Percentiles rank a stretch among this genome's conserved stretches.
phyloP scores from a whole-genome alignment of 225 moss, liverwort and hornwort genomes.

The Sphagnum contortum region DNA sequence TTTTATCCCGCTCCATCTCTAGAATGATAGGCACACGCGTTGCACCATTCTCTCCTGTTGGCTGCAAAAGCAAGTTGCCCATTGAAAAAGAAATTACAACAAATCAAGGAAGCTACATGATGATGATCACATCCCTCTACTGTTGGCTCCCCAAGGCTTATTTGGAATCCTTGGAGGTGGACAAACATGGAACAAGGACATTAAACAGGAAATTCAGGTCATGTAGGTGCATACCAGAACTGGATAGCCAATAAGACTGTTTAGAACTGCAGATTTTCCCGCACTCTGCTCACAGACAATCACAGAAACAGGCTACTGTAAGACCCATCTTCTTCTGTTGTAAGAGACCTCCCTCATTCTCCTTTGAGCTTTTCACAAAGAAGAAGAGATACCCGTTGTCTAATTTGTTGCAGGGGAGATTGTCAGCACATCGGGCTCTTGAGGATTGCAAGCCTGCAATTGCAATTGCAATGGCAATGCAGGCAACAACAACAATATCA shows the following conservation, averaged over 20 bases:
- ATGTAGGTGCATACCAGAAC: slow-evolving; percentile 53
- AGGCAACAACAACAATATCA: not conserved
- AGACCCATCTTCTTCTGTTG: not conserved
- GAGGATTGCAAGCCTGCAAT: too few species aligned
- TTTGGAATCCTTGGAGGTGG: not conserved
- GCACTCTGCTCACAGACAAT: slow-evolving; percentile 54
- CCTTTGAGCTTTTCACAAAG: slow-evolving; percentile 16
- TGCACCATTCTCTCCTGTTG: slow-evolving; percentile 98
- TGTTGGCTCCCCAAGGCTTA: too few species aligned
- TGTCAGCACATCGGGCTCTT: too few species aligned
- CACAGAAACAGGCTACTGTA: slow-evolving; percentile 1
- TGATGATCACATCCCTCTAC: too few species aligned
- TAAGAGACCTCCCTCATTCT: not conserved
- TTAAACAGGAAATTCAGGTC: not conserved
- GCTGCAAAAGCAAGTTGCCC: slow-evolving; percentile 21
- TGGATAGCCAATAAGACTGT: slow-evolving; percentile 93
- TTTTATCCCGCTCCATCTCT: slow-evolving; percentile 80
- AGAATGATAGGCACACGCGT: slow-evolving; percentile 87
- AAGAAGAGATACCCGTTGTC: not conserved
- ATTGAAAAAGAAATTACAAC: too few species aligned
- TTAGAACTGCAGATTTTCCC: slow-evolving; percentile 91
- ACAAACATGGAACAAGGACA: not conserved
- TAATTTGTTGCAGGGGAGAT: not conserved
- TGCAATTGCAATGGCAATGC: too few species aligned
- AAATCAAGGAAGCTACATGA: too few species aligned